Evolutionary conservation across 2,329 filamentous ascomycete species (phyloP), one percentile per base, ranked within the genome.

Genomic region (Trichoderma citrinoviride): DNA sequence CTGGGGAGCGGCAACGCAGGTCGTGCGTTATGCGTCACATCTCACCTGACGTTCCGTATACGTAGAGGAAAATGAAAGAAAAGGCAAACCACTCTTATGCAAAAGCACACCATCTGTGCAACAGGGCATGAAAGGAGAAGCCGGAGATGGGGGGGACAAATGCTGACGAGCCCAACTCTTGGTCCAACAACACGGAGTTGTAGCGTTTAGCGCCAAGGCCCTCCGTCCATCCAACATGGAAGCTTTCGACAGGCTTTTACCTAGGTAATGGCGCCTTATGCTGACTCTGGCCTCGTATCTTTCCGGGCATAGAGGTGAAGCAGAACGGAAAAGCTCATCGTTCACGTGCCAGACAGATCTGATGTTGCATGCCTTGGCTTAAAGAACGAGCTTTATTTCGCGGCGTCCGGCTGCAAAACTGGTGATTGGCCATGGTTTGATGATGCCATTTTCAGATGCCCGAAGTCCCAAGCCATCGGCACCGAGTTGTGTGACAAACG

Each of bases 261-360:
- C 37, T 44, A 44, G 37, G 37, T 19, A 14, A 33, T 1, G 12
- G 8, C 3, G 14, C 19, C 17, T 21, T 12, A 44, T 52, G 58
- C 58, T 44, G 41, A 61, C 47, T 61, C 49, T 37, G 29, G 21
- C 46, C 57, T 61, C 46, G 57, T 61, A 61, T 61, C 57, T 61
- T 57, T 41, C 50, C 46, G 57, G n/a, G 57, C 57, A 52, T 52
- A n/a, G 46, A 61, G 57, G 21, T 61, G 57, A 61, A 52, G n/a
- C 33, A 43, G 14, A 15, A 15, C 23, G n/a, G 15, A 50, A 40
- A n/a, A 41, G 25, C 23, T 5, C 23, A n/a, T 29, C 58, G n/a
- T 53, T 61, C 58, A 61, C 58, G 58, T 61, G 58, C 33, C 53
- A 53, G 47, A 21, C 33, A 17, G 19, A 2, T 17, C 2, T 53